A percentile compares a stretch with the other conserved stretches of the same genome.
phyloP scores from a whole-genome alignment of 2,329 filamentous ascomycete genomes.

The Talaromyces funiculosus region DNA sequence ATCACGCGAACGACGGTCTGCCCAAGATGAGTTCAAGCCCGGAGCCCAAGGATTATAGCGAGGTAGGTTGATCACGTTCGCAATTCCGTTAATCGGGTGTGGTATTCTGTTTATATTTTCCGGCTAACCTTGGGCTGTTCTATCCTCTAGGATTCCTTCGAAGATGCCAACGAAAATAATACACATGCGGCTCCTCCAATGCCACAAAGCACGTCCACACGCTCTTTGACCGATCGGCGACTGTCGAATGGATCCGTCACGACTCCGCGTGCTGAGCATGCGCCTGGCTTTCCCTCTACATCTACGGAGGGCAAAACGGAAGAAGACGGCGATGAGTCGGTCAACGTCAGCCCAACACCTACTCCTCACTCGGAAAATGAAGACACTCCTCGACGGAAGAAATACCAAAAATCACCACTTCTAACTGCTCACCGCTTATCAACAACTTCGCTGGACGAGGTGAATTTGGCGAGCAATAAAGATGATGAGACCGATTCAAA shows the following conservation, averaged over 20 bases:
- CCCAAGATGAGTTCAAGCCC: constrained; percentile 33
- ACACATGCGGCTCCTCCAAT: constrained; percentile 24
- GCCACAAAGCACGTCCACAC: constrained; percentile 46
- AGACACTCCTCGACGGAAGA: constrained; percentile 31
- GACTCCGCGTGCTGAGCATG: constrained; percentile 34
- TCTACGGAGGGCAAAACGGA: constrained; percentile 21
- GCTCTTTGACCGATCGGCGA: constrained; percentile 54
- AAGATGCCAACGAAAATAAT: constrained; percentile 61
- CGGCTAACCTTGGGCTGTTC: constrained; percentile 5
- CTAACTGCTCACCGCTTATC: constrained; percentile 52
- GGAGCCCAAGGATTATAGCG: constrained; percentile 40
- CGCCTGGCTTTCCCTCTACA: constrained; percentile 24
- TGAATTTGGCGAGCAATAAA: constrained; percentile 59
- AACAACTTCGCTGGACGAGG: constrained; percentile 56
- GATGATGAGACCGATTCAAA: constrained; percentile 42
- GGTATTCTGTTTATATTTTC: not conserved
- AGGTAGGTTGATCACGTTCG: constrained; percentile 25
- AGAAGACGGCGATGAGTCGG: constrained; percentile 17
- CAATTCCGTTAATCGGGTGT: constrained; percentile 1
- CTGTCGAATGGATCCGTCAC: constrained; percentile 34
- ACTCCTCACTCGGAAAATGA: constrained; percentile 27
- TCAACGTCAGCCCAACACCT: constrained; percentile 19
- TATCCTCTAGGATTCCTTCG: constrained; percentile 64
- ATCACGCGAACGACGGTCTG: constrained; percentile 1
- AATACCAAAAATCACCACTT: constrained; percentile 46